phyloP scores from a whole-genome alignment of 495 filamentous ascomycete species.

The Copromyces sp. region DNA sequence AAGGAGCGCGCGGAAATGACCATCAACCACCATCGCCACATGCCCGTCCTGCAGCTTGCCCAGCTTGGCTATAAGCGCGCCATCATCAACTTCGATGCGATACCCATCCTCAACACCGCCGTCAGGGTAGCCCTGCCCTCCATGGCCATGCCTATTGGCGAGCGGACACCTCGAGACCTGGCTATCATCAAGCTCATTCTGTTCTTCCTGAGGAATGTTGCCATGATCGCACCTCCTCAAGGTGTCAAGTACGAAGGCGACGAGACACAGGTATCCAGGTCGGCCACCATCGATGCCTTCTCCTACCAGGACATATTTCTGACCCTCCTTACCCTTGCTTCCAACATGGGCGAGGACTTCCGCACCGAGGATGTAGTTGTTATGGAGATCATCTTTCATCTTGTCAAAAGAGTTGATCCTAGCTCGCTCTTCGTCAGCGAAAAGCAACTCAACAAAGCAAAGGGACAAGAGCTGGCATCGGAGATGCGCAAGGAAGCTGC shows the following conservation, averaged over 20 bases:
- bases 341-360: constrained; percentile 88
- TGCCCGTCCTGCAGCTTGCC: constrained; percentile 76
- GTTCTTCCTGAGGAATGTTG: constrained; percentile 80
- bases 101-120: constrained; percentile 62
- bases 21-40: constrained; percentile 82
- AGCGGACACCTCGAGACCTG: constrained; percentile 72
- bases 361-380: constrained; percentile 73
- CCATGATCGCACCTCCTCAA: constrained; percentile 64
- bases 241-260: constrained; percentile 50
- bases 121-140: constrained; percentile 78
- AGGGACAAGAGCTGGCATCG: constrained; percentile 60
- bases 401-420: constrained; percentile 82
- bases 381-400: constrained; percentile 82
- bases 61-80: constrained; percentile 84
- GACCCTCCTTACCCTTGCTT: constrained; percentile 72
- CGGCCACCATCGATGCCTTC: constrained; percentile 78
- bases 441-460: constrained; percentile 50
- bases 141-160: constrained; percentile 67
- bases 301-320: constrained; percentile 83
- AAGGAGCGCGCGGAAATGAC: constrained; percentile 69
- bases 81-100: constrained; percentile 70
- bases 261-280: constrained; percentile 81
- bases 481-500: constrained; percentile 71
- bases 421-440: constrained; percentile 81
- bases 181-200: constrained; percentile 88